Evolutionary conservation across 2,329 filamentous ascomycete genomes (phyloP).

Genomic region (Aspergillus latus): DNA sequence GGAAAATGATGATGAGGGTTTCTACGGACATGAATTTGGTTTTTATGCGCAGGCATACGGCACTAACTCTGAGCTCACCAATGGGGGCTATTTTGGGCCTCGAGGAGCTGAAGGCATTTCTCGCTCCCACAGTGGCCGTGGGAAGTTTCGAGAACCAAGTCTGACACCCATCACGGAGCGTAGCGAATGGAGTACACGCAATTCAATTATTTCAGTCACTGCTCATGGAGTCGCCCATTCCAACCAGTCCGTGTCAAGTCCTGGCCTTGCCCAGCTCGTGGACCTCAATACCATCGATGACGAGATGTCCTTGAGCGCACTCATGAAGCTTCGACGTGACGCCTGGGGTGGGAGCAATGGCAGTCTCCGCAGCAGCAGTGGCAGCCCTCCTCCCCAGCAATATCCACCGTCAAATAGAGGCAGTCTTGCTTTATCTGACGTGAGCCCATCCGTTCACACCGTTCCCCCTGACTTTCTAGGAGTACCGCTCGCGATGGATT

Average conservation of each 20-base stretch:
- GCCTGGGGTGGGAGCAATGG: slow-evolving; percentile 81
- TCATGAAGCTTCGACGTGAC: slow-evolving; percentile 70
- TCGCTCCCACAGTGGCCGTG: slow-evolving; percentile 70
- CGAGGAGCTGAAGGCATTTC: slow-evolving; percentile 62
- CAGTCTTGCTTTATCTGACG: slow-evolving; percentile 39
- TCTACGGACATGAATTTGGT: slow-evolving; percentile 94
- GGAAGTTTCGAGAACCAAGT: slow-evolving; percentile 80
- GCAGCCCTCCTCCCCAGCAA: slow-evolving; percentile 44
- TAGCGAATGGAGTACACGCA: slow-evolving; percentile 93
- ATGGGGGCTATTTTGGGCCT: slow-evolving; percentile 87
- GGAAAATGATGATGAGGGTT: slow-evolving; percentile 87
- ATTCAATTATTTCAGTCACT: slow-evolving; percentile 76
- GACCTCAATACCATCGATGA: slow-evolving; percentile 60
- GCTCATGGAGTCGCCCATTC: slow-evolving; percentile 52
- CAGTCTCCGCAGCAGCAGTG: slow-evolving; percentile 60
- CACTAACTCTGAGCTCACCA: slow-evolving; percentile 60
- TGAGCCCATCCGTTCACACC: slow-evolving; percentile 28
- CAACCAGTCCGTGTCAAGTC: slow-evolving; percentile 60
- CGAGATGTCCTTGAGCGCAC: slow-evolving; percentile 70
- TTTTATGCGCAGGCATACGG: slow-evolving; percentile 72
- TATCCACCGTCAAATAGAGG: slow-evolving; percentile 34
- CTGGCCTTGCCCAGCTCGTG: slow-evolving; percentile 75
- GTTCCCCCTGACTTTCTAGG: slow-evolving; percentile 23
- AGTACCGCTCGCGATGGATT: slow-evolving; percentile 16
- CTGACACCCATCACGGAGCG: slow-evolving; percentile 94